A percentile compares a stretch with the other conserved stretches of the same genome.
These are phyloP conservation scores for Suillus spraguei DNA, from an alignment of 768 basidiomycete species.

Conservation along the genomic window DNA sequence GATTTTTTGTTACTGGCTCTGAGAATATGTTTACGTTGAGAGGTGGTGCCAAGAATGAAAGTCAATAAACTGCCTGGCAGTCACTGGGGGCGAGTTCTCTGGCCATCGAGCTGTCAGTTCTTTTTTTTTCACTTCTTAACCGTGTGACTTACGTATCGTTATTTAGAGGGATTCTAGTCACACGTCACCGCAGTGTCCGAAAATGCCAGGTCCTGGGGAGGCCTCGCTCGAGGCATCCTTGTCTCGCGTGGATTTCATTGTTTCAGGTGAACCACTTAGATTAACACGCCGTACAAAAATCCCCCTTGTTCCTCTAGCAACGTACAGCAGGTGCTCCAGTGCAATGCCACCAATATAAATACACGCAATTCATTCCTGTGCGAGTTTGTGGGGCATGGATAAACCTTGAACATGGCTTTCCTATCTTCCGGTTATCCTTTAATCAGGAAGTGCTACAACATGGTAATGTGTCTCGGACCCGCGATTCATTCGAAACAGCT, in stretches of 20 bases:
- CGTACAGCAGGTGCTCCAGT: neutral
- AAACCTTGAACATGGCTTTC: neutral
- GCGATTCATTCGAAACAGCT: neutral
- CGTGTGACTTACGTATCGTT: neutral
- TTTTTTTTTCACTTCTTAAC: no score
- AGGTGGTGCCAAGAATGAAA: constrained; percentile 15
- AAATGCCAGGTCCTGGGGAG: no score
- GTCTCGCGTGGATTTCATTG: neutral
- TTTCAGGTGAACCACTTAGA: neutral
- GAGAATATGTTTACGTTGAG: constrained; percentile 53
- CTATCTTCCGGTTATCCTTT: neutral
- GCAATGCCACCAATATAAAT: neutral
- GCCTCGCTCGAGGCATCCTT: neutral
- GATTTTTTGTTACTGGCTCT: constrained; percentile 46
- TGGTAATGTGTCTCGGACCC: neutral
- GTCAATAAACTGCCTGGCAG: constrained; percentile 37
- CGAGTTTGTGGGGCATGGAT: neutral
- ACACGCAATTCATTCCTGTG: neutral
- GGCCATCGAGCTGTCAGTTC: constrained; percentile 3
- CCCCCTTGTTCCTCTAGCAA: neutral
- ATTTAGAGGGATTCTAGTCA: neutral
- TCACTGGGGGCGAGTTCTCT: constrained; percentile 14
- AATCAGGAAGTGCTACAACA: neutral
- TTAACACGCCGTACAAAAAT: neutral
- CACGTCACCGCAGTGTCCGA: neutral